phyloP scores from a whole-genome alignment of 2,329 filamentous ascomycete species.

The Sarocladiaceae sp. region DNA sequence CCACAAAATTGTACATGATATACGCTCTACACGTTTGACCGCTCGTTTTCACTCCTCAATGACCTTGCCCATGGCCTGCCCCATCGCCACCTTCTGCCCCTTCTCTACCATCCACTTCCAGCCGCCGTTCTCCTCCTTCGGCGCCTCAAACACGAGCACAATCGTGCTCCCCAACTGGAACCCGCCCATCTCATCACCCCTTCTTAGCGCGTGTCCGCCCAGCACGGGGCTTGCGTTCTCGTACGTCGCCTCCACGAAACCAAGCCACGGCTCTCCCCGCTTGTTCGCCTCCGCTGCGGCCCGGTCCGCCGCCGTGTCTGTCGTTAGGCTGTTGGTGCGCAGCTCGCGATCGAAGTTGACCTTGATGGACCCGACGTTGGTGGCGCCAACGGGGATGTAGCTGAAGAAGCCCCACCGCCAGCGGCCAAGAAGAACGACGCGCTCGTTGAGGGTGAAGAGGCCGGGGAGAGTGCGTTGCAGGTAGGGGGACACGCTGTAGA shows the following conservation, averaged over 20 bases:
- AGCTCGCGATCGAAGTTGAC: conserved; percentile 96
- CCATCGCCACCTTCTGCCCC: conserved; percentile 84
- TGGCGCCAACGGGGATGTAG: conserved; percentile 91
- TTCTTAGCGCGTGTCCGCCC: conserved; percentile 72
- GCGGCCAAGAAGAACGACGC: conserved; percentile 83
- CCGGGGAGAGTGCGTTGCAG: conserved; percentile 87
- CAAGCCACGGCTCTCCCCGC: conserved; percentile 76
- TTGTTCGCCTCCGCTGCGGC: conserved; percentile 73
- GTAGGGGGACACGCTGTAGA: conserved; percentile 93
- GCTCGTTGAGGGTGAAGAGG: conserved; percentile 93
- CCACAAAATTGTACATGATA: not conserved
- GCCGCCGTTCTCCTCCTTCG: conserved; percentile 56
- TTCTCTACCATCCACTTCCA: conserved; percentile 85
- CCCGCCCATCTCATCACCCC: conserved; percentile 96
- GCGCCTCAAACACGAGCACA: conserved; percentile 94
- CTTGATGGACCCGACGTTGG: conserved; percentile 93
- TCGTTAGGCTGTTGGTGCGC: conserved; percentile 84
- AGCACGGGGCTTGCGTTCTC: conserved; percentile 69
- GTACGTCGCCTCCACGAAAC: conserved; percentile 90
- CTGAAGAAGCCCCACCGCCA: conserved; percentile 98
- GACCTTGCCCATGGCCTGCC: conserved; percentile 75
- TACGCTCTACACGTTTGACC: not conserved
- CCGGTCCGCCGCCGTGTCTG: conserved; percentile 83
- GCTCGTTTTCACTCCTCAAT: conserved; percentile 36
- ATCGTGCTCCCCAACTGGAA: conserved; percentile 95